Conservation (phyloP, 306 rosid species). For the Castanea mollissima region DNA sequence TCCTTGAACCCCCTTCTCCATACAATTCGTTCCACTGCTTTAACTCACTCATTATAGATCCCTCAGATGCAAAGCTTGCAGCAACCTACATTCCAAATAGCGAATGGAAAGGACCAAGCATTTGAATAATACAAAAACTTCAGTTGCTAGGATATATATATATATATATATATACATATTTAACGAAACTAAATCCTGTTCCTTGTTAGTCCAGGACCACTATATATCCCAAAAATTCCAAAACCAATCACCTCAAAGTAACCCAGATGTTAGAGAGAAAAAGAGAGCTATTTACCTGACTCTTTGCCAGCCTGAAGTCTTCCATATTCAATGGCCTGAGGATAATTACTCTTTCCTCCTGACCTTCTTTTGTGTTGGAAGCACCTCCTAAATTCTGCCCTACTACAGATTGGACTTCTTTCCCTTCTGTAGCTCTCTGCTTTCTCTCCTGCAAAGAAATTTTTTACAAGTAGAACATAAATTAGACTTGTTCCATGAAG, state of each 20-base stretch:
- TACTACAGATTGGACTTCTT: slow-evolving; percentile 13
- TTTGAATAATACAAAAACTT: neutral
- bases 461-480: neutral
- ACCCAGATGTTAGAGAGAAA: too few relatives aligned
- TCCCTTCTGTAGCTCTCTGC: slow-evolving; percentile 37
- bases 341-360: slow-evolving; percentile 57
- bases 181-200: neutral
- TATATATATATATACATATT: neutral
- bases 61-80: slow-evolving; percentile 87
- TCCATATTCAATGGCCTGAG: slow-evolving; percentile 83
- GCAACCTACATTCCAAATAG: slow-evolving; percentile 55
- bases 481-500: slow-evolving; percentile 3
- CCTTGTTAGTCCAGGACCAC: neutral
- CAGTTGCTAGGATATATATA: neutral
- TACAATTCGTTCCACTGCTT: slow-evolving; percentile 86
- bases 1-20: slow-evolving; percentile 94
- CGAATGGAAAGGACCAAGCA: slow-evolving; percentile 7
- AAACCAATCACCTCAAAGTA: too few relatives aligned
- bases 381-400: slow-evolving; percentile 21
- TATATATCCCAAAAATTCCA: too few relatives aligned
- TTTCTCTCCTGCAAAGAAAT: slow-evolving; percentile 52
- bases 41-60: slow-evolving; percentile 82
- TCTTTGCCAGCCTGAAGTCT: slow-evolving; percentile 80
- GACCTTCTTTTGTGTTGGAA: slow-evolving; percentile 17
- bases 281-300: slow-evolving; percentile 46